Evolutionary conservation across 805 yeast species (phyloP), one percentile per base, ranked within the genome.

Genomic region (Lachancea fermentati): DNA sequence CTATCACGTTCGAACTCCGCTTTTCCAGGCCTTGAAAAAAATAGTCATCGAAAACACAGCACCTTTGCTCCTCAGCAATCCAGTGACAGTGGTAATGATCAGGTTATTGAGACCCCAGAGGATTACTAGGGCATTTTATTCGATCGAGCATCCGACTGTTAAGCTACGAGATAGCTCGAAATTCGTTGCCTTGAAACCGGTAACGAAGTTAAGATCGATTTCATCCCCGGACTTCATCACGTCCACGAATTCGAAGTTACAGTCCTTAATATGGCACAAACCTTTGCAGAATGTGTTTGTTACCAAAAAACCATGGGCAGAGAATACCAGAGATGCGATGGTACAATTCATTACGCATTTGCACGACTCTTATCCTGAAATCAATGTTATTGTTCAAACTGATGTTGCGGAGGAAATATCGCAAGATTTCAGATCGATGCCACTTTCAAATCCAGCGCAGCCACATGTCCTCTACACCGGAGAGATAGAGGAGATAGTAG

Each of bases 261-360:
- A 76, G 48, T 70, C 75, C 19, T 56, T 88, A 32, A 62, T 75
- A 9, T 87, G 96, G 96, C 69, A 73, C n/a, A 58, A 65, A 12
- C 84, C 86, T 1, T 73, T 86, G 8, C 76, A 78, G 44, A 91
- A 89, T 57, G 76, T 91, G 7, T 72, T 82, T 40, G 68, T 91
- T 13, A 85, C 86, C 22, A 89, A 88, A 62, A 91, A 91, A 57
- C 96, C 96, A 1, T 78, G 85, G 80, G 76, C 85, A 37, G 59
- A 65, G 2, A 64, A 67, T 6, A 94, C 86, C 3, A 68, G 80
- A 11, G 63, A 67, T 5, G 87, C 93, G 3, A 76, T 82, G 76
- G 70, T 77, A 5, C 67, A 68, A 33, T 81, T 89, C 46, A 75
- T 88, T 14, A 62, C 69, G 4, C 81, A 78, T 52, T 48, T 88